These are phyloP conservation scores for Sisymbrium altissimum DNA, from an alignment of 345 rosid genomes.

Conservation along the genomic window DNA sequence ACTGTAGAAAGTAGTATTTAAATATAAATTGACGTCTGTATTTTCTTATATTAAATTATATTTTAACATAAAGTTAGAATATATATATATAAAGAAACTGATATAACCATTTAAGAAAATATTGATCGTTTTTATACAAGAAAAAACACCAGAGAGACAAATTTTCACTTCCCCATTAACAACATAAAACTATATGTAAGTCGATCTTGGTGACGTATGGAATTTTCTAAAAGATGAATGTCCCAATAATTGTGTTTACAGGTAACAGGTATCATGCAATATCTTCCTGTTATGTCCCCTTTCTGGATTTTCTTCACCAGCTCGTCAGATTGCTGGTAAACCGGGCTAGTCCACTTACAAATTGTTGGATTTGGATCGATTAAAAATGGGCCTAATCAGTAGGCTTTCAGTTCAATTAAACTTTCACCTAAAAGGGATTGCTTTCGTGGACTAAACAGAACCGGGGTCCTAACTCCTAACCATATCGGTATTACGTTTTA, in stretches of 20 bases:
- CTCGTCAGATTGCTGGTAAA: not conserved
- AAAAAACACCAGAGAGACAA: no score
- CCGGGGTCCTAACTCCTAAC: slow-evolving; percentile 1
- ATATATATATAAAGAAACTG: no score
- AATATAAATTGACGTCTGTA: no score
- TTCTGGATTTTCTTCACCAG: not conserved
- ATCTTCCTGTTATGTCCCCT: not conserved
- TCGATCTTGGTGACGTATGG: not conserved
- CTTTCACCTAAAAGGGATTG: not conserved
- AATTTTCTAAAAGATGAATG: not conserved
- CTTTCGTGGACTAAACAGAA: slow-evolving; percentile 8
- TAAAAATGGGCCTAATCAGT: not conserved
- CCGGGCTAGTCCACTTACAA: not conserved
- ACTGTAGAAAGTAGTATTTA: no score
- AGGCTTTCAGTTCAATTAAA: not conserved
- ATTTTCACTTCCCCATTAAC: no score
- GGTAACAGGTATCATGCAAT: not conserved
- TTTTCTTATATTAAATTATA: no score
- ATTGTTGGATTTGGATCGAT: not conserved
- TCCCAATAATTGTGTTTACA: not conserved
- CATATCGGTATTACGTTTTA: slow-evolving; percentile 11
- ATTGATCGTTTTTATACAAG: no score
- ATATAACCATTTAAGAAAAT: no score
- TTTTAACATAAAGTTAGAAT: no score
- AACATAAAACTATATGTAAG: no score